Conservation (phyloP, 129 eudicot genomes). For the Solidago caesia region DNA sequence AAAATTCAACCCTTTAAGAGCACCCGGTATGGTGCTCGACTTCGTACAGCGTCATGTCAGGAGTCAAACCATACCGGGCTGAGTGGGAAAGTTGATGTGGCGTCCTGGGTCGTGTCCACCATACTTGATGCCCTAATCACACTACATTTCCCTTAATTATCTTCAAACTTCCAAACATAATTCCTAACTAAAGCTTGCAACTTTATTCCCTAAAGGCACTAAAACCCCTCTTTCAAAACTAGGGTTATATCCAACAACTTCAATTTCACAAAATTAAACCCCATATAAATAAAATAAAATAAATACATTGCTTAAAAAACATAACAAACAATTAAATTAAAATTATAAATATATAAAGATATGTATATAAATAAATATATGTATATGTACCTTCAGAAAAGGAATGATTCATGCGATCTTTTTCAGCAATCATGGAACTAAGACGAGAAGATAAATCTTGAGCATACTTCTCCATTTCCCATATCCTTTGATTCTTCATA, state of each 20-base stretch:
- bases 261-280: constrained; percentile 8
- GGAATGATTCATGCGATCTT: constrained; percentile 51
- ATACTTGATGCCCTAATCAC: not conserved
- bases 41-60: no score
- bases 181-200: not conserved
- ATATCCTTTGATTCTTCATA: constrained; percentile 44
- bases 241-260: constrained; percentile 9
- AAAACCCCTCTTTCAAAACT: not conserved
- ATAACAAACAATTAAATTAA: not conserved
- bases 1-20: no score
- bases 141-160: constrained; percentile 13
- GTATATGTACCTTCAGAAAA: constrained; percentile 42
- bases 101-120: no score
- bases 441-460: constrained; percentile 44
- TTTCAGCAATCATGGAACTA: constrained; percentile 48
- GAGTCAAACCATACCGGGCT: no score
- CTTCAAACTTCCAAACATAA: not conserved
- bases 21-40: no score
- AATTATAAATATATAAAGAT: not conserved
- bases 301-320: not conserved
- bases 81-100: no score
- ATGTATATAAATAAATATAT: not conserved
- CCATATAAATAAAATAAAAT: not conserved
- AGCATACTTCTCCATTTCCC: constrained; percentile 43
- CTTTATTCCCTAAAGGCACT: not conserved